Percentiles rank a stretch among this genome's conserved stretches.
These are phyloP conservation scores for Serpula lacrymans DNA, from an alignment of 768 basidiomycete species.

Conservation along the genomic window DNA sequence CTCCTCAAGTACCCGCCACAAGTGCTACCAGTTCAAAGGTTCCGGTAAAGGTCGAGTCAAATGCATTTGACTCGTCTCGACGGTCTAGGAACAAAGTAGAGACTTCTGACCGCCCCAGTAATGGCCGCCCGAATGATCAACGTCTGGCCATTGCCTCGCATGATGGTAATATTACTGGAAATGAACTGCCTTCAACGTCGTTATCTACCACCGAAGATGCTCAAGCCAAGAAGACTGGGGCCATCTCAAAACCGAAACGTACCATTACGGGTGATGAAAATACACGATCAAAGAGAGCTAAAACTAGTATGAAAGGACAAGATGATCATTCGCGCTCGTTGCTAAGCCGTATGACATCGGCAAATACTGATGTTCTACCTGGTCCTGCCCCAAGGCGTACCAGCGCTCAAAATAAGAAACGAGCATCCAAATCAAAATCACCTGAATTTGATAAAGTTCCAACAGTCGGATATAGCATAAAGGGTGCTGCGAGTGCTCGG, in stretches of 20 bases:
- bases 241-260: constrained; percentile 21
- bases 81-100: too few species aligned
- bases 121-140: too few species aligned
- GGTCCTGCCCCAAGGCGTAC: too few species aligned
- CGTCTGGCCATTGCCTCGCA: too few species aligned
- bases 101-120: too few species aligned
- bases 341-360: constrained; percentile 42
- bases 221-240: constrained; percentile 6
- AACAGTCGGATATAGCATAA: constrained; percentile 48
- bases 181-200: constrained; percentile 9
- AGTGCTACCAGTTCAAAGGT: constrained; percentile 8
- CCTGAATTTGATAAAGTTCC: constrained; percentile 32
- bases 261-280: constrained; percentile 24
- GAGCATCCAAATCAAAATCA: constrained; percentile 16
- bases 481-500: constrained; percentile 44
- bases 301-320: constrained; percentile 22
- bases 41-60: too few species aligned
- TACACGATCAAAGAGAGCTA: constrained; percentile 34
- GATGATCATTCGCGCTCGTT: constrained; percentile 34
- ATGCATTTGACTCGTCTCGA: too few species aligned
- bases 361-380: too few species aligned
- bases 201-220: constrained; percentile 6
- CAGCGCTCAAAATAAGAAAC: too few species aligned
- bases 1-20: constrained; percentile 13
- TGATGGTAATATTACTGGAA: too few species aligned